Percentiles rank a stretch among this genome's conserved stretches.
Conservation (phyloP, 495 filamentous ascomycete genomes). For the Hypoxylon rickii region DNA sequence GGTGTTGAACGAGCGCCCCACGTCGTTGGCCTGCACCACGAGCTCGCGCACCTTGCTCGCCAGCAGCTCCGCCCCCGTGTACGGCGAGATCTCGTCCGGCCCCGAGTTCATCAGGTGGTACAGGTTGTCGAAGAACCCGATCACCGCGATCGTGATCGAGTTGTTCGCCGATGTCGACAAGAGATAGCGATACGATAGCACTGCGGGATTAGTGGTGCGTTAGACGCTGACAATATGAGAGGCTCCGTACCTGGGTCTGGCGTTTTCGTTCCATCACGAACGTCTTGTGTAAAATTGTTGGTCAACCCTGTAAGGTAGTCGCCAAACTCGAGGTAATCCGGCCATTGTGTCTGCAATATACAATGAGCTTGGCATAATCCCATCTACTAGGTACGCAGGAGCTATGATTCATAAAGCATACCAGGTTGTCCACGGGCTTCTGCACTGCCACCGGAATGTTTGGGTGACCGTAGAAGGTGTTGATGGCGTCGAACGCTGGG, state of each 20-base stretch:
- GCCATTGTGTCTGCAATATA: constrained; percentile 28
- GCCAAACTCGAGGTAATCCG: constrained; percentile 25
- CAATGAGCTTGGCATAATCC: not conserved
- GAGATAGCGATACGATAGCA: constrained; percentile 41
- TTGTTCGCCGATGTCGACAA: constrained; percentile 42
- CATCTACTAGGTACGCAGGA: not conserved
- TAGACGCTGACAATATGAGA: not conserved
- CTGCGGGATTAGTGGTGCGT: constrained; percentile 6
- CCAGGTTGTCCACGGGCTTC: constrained; percentile 38
- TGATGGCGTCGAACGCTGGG: constrained; percentile 38
- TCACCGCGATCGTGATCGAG: constrained; percentile 35
- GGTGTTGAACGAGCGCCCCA: constrained; percentile 35
- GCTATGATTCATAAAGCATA: constrained; percentile 7
- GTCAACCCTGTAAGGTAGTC: constrained; percentile 49
- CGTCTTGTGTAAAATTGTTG: constrained; percentile 50
- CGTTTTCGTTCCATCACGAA: constrained; percentile 39
- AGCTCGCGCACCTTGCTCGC: constrained; percentile 46
- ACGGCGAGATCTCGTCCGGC: constrained; percentile 31
- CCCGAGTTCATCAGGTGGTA: constrained; percentile 36
- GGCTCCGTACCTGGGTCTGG: constrained; percentile 32
- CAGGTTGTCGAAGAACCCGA: constrained; percentile 39
- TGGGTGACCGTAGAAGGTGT: constrained; percentile 40
- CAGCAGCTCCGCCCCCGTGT: constrained; percentile 50
- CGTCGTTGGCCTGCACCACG: constrained; percentile 37
- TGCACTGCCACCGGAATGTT: constrained; percentile 35